Evolutionary conservation across 1,284 basidiomycete species (phyloP).

Genomic region (Apiotrichum gamsii): DNA sequence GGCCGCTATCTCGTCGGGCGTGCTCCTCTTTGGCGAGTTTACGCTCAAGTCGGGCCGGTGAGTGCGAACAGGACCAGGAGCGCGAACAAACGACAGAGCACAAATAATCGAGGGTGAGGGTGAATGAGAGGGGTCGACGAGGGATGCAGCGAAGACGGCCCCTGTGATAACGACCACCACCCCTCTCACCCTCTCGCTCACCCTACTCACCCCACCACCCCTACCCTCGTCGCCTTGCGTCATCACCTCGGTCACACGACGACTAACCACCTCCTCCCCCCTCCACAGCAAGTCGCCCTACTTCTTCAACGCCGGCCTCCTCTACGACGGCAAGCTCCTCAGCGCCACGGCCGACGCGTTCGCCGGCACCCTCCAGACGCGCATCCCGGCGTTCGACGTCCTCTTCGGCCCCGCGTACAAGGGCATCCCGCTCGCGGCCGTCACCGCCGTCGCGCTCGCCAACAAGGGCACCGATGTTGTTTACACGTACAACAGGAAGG

Average conservation of each 20-base stretch:
- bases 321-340: conserved; percentile 79
- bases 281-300: conserved; percentile 75
- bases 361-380: conserved; percentile 54
- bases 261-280: no score
- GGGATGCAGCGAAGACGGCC: no score
- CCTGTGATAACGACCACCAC: no score
- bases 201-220: no score
- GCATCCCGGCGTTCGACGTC: conserved; percentile 71
- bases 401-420: conserved; percentile 98
- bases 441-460: conserved; percentile 68
- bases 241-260: no score
- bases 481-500: conserved; percentile 87
- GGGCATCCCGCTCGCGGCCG: conserved; percentile 88
- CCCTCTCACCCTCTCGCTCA: no score
- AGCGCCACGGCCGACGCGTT: conserved; percentile 78
- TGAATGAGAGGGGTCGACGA: no score
- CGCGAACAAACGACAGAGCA: no score
- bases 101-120: no score
- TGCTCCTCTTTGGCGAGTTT: conserved; percentile 81
- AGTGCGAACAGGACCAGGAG: no score
- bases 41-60: conserved; percentile 90
- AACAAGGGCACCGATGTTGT: conserved; percentile 10
- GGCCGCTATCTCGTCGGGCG: conserved; percentile 44
- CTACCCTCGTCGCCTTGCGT: neutral
- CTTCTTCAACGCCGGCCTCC: conserved; percentile 90